These are phyloP conservation scores for Mycena rebaudengoi DNA, from an alignment of 768 basidiomycete species.

Conservation along the genomic window DNA sequence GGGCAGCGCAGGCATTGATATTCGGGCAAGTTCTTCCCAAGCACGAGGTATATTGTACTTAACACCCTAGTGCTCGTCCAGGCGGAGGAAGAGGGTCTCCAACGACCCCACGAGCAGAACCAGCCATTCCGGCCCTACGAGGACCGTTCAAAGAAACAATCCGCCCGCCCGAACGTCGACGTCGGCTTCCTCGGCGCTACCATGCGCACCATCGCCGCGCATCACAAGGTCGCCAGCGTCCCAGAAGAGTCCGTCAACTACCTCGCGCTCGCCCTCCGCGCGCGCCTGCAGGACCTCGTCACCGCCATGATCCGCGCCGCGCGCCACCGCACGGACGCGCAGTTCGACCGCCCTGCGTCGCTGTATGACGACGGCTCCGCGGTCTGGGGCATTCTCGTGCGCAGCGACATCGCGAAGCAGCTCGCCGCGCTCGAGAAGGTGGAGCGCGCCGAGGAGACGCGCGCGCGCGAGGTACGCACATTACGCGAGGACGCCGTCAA, in stretches of 20 bases:
- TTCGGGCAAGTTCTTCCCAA: constrained; percentile 61
- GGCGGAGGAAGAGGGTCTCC: constrained; percentile 89
- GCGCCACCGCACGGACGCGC: constrained; percentile 72
- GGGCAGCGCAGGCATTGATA: constrained; percentile 87
- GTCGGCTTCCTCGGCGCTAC: constrained; percentile 67
- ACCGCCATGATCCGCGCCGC: constrained; percentile 73
- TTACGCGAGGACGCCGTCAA: constrained; percentile 72
- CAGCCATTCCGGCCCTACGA: constrained; percentile 72
- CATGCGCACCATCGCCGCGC: constrained; percentile 73
- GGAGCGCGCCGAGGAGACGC: constrained; percentile 86
- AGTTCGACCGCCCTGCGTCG: constrained; percentile 72
- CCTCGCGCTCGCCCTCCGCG: constrained; percentile 80
- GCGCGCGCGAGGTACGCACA: constrained; percentile 75
- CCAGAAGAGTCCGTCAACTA: constrained; percentile 83
- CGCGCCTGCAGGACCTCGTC: constrained; percentile 76
- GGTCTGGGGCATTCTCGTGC: constrained; percentile 83
- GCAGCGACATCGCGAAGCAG: constrained; percentile 81
- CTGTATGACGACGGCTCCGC: constrained; percentile 73
- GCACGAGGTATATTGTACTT: neutral
- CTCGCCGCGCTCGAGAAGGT: constrained; percentile 76
- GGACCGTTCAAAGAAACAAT: constrained; percentile 85
- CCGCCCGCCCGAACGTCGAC: constrained; percentile 73
- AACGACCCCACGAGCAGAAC: constrained; percentile 69
- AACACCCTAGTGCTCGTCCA: constrained; percentile 37
- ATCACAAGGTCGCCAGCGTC: constrained; percentile 66